Evolutionary conservation across 1,284 basidiomycete species (phyloP), one percentile per base, ranked within the genome.

Genomic region (Cryptococcus sp.): DNA sequence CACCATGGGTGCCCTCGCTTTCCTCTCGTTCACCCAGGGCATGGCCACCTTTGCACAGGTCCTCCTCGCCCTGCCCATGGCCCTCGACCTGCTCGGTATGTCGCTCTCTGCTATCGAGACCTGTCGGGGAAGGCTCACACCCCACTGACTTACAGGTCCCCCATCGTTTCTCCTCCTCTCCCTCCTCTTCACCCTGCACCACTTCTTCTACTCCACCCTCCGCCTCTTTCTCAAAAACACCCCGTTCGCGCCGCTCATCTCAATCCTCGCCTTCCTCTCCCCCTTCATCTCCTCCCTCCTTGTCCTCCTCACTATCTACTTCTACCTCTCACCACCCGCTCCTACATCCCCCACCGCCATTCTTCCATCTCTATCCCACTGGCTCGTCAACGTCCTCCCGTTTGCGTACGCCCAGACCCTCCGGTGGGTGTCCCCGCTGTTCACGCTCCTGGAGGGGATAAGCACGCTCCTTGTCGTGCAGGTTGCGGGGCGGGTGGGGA

Each of bases 141-240:
- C n/a, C n/a, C n/a, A n/a, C n/a, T n/a, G n/a, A n/a, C n/a, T 52
- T 33, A 11, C 60, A 76, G 75, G 77, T 35, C 71, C 76, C 20
- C 72, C 75, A 15, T 76, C 74, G 0, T 79, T 79, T 63, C 73
- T 79, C 20, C 66, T 79, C 11, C 71, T 77, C 16, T 79, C 77
- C 9, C 71, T 78, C 3, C 60, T 79, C 21, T 68, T 78, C 56
- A 70, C 72, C 20, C 56, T 72, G 13, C 72, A 77, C 61, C 76
- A 79, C 56, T 69, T 71, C 51, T 40, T 62, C 12, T 75, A 76
- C 60, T 72, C 73, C 3, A 79, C 77, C 6, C 65, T 78, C 40
- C 69, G 75, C 8, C 67, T 79, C 21, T 65, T 63, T 49, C 59
- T 66, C 40, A 76, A 76, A 50, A 77, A 77, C 62, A 77, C 76